Evolutionary conservation across 306 rosid species (phyloP), one percentile per base, ranked within the genome.

Genomic region (Malus sylvestris): DNA sequence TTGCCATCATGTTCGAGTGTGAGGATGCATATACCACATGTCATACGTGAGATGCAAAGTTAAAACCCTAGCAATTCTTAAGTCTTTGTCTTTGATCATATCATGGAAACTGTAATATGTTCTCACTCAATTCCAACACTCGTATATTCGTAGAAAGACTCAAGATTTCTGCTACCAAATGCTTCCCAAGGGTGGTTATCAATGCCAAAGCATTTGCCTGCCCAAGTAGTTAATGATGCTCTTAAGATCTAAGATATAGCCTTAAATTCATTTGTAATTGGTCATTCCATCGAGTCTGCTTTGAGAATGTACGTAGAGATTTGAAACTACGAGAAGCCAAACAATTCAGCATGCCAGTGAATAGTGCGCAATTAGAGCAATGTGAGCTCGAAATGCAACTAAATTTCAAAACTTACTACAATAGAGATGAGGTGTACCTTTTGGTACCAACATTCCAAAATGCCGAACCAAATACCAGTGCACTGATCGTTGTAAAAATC

Each of bases 391-490:
- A 30, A 71, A 18, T 53, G 45, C 11, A 44, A 60, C 8, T 32
- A 38, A 49, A 32, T 23, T 53, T 12, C 49, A 22, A 68, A 32
- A 15, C 8, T 1, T 23, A 76, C 58, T 49, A 55, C 42, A 71
- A 71, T 61, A 76, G 76, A 84, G 58, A 68, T 3, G 71, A 74
- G 32, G 46, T 25, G 66, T 90, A 92, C 97, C 96, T 89, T 83
- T 80, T 93, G 40, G 84, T 70, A 53, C 98, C 97, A 77, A 87
- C 14, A 33, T 87, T 80, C 98, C 98, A 93, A 77, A 89, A 93
- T 8, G 80, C 81, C 0, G 91, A 72, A 32, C 98, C 97, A 69
- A 93, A 80, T 87, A 93, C 73, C 35, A 93, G 4, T 65, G 98
- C 98, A 79, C 93, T 79, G 58, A 89, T 70, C 25, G 84, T 22